Base-by-base conservation (phyloP, 805 yeast species). In the Wickerhamiella kurtzmanii region DNA sequence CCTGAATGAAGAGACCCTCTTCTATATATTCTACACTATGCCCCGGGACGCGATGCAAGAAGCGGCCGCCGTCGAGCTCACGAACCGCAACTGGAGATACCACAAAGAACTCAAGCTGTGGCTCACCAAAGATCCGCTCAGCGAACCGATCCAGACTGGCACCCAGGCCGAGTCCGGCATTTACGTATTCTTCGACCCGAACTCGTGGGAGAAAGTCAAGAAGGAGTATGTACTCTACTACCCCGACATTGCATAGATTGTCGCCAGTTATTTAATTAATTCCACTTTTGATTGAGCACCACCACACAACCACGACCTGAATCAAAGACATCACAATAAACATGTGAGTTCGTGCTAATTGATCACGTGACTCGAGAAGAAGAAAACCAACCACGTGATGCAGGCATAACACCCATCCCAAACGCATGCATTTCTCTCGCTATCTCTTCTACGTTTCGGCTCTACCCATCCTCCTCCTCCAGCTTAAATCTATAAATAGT, bases 41-140 rank as follows among this genome's bases (percentile, higher is more conserved):
- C 95, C 98, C 3, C 79, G 86, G 46, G 96, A 92, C 61, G 78
- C 86, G 3, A 70, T 89, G 61, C 99, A 92, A 64, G 98, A 92
- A 62, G 75, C 87, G 48, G 94, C 94, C 3, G 94, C 96, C 4
- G 72, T 89, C 49, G 97, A 89, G 63, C 73, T 92, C 55, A 85
- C 86, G 57, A 79, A 79, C 52, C 74, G 98, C 57, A 92, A 89
- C 65, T 92, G 99, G 99, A 75, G 97, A 55, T 92, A 84, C 60
- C 98, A 92, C 66, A 89, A 87, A 66, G 95, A 86, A 51, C 74
- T 92, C 48, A 94, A 88, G 67, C 87, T 92, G 44, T 92, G 98
- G 98, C 68, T 92, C 49, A 92, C 98, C 11, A 92, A 92, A 64
- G 96, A 87, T 58, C 83, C 94, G 22, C 76, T 77, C 56, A 79